Conservation (phyloP, 2,329 filamentous ascomycete species). For the Botryosphaeria dothidea region DNA sequence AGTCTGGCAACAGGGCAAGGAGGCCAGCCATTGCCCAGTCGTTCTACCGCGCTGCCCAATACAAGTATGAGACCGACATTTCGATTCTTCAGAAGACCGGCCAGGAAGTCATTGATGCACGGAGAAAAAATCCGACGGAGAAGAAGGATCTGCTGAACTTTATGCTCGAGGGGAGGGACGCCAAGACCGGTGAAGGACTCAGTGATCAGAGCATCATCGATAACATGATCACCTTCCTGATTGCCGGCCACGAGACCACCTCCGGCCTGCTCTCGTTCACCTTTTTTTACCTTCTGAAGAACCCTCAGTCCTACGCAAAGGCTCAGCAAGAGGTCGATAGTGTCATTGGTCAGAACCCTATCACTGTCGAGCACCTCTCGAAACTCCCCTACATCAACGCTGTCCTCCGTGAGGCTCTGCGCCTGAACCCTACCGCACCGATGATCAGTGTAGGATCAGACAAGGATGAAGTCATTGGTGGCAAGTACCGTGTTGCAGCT, state of each 20-base stretch:
- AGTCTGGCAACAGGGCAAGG: slow-evolving; percentile 35
- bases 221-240: slow-evolving; percentile 69
- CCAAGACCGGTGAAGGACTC: slow-evolving; percentile 60
- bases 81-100: slow-evolving; percentile 57
- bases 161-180: slow-evolving; percentile 61
- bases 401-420: slow-evolving; percentile 56
- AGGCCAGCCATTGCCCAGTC: slow-evolving; percentile 34
- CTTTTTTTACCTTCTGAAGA: slow-evolving; percentile 55
- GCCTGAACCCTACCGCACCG: slow-evolving; percentile 56
- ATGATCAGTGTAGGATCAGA: slow-evolving; percentile 45
- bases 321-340: slow-evolving; percentile 58
- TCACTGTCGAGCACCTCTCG: slow-evolving; percentile 51
- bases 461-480: slow-evolving; percentile 34
- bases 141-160: slow-evolving; percentile 63
- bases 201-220: slow-evolving; percentile 63
- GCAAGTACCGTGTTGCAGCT: slow-evolving; percentile 40
- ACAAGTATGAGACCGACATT: slow-evolving; percentile 57
- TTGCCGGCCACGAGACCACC: slow-evolving; percentile 49
- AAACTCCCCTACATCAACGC: slow-evolving; percentile 58
- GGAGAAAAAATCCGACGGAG: slow-evolving; percentile 55
- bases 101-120: slow-evolving; percentile 58
- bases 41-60: slow-evolving; percentile 36
- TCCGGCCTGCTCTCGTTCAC: slow-evolving; percentile 42
- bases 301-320: slow-evolving; percentile 49
- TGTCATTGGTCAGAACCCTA: slow-evolving; percentile 49